Base-by-base conservation (phyloP, 208 protist species). In the Trypanosoma lewisi region DNA sequence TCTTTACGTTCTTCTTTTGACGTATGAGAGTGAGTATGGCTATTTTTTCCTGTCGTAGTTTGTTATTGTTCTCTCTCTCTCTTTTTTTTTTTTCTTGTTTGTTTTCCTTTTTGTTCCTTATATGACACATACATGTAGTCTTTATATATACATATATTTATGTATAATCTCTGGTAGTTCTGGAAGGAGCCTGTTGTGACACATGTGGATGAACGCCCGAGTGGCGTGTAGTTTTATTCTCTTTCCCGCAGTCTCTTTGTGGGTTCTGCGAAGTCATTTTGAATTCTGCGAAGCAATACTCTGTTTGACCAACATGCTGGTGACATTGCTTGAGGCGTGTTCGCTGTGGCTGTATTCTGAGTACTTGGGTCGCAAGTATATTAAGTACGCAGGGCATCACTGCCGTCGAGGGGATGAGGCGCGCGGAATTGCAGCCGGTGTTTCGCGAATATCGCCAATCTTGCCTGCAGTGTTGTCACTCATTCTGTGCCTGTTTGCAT, bases 311-410 rank as follows among this genome's bases (percentile, higher is more conserved):
- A 67, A 74, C 41, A 73, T 77, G 12, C 62, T 57, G 0, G 70
- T 74, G 16, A 66, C 62, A 14, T 82, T 73, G 0, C 31, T 78
- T 12, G 48, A 66, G 19, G 78, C 66, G 0, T 33, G 66, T 14
- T 8, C 78, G 0, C 45, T 87, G 48, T 90, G 78, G 73, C 41
- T 93, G n/a, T 70, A 67, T 25, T 78, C 78, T 0, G 57, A 82
- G 45, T 77, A 70, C 39, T n/a, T 93, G 19, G 82, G 77, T 16
- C 54, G 25, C 2, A 45, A 34, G 6, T 93, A 86, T 51, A 21
- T 89, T 4, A 56, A 39, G 2, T 78, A 83, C 70, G 68, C 70
- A 4, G 56, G 68, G 19, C 33, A 44, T 16, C 73, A 76, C n/a
- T 65, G 56, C 30, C 17, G 66, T 51, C n/a, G 45, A n/a, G 41